Percentiles rank a stretch among this genome's conserved stretches.
These are phyloP conservation scores for Speleostelium caveatum DNA, from an alignment of 78 protist genomes.

Conservation along the genomic window DNA sequence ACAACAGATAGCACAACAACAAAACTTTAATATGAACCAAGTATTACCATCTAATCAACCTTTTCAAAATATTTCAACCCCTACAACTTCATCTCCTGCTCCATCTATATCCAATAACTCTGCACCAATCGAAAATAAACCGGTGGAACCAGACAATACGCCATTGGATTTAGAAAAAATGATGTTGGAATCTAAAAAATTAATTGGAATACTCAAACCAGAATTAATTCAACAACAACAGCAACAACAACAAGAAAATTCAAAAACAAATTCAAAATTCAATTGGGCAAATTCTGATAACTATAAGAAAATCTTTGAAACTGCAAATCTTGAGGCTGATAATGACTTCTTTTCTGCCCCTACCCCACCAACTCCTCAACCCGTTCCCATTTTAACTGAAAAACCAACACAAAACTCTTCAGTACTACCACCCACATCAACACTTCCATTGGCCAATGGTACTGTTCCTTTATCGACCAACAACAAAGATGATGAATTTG, in stretches of 20 bases:
- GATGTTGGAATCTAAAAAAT: slow-evolving; percentile 48
- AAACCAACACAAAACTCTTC: background rate
- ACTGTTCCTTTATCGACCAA: background rate
- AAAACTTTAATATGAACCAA: slow-evolving; percentile 5
- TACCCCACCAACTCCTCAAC: background rate
- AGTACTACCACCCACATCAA: background rate
- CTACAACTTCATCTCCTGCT: background rate
- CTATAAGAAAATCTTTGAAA: slow-evolving; percentile 62
- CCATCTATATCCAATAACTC: background rate
- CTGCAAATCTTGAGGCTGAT: slow-evolving; percentile 47
- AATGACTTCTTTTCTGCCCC: slow-evolving; percentile 67
- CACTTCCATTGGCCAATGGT: background rate
- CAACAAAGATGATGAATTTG: slow-evolving; percentile 10
- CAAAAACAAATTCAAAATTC: slow-evolving; percentile 3
- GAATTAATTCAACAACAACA: background rate
- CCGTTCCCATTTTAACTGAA: background rate
- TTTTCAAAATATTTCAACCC: background rate
- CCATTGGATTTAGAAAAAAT: slow-evolving; percentile 64
- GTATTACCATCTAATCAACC: background rate
- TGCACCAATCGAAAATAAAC: background rate
- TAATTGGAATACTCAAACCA: slow-evolving; percentile 24
- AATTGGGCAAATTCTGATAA: slow-evolving; percentile 53
- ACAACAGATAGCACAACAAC: background rate
- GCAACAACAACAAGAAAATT: background rate
- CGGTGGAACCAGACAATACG: slow-evolving; percentile 18